Percentiles rank a stretch among this genome's conserved stretches.
These are phyloP conservation scores for Scedosporium aurantiacum DNA, from an alignment of 2,329 filamentous ascomycete genomes.

Conservation along the genomic window DNA sequence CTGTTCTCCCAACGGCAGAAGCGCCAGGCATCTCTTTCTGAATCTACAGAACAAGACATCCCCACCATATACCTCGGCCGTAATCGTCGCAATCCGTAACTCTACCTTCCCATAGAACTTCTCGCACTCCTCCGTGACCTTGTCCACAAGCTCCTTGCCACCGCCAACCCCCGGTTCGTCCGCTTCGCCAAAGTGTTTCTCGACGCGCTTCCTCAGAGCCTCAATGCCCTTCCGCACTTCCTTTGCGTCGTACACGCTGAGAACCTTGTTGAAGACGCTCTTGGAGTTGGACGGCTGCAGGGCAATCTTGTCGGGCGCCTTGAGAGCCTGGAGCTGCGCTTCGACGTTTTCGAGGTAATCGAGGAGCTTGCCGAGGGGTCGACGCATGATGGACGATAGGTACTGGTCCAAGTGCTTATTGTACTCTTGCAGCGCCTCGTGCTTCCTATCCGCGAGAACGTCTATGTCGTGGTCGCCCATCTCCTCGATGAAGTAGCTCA, in stretches of 20 bases:
- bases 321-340: constrained; percentile 50
- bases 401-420: constrained; percentile 81
- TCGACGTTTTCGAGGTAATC: constrained; percentile 89
- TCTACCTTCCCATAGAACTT: constrained; percentile 52
- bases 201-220: constrained; percentile 76
- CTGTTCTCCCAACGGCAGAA: no score
- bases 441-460: constrained; percentile 73
- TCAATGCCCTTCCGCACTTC: constrained; percentile 88
- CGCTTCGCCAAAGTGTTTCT: constrained; percentile 92
- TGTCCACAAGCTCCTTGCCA: constrained; percentile 47
- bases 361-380: constrained; percentile 79
- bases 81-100: constrained; percentile 46
- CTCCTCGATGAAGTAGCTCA: constrained; percentile 95
- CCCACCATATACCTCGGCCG: constrained; percentile 52
- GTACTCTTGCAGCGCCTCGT: constrained; percentile 67
- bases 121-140: constrained; percentile 51
- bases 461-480: constrained; percentile 61
- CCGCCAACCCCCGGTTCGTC: constrained; percentile 72
- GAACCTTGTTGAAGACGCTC: constrained; percentile 72
- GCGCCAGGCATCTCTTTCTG: no score
- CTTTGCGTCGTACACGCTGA: constrained; percentile 68
- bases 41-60: constrained; percentile 52
- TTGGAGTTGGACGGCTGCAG: constrained; percentile 75
- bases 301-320: constrained; percentile 54
- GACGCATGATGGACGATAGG: constrained; percentile 73